Evolutionary conservation across 768 basidiomycete species (phyloP).

Genomic region (Amanita pallidorosea): DNA sequence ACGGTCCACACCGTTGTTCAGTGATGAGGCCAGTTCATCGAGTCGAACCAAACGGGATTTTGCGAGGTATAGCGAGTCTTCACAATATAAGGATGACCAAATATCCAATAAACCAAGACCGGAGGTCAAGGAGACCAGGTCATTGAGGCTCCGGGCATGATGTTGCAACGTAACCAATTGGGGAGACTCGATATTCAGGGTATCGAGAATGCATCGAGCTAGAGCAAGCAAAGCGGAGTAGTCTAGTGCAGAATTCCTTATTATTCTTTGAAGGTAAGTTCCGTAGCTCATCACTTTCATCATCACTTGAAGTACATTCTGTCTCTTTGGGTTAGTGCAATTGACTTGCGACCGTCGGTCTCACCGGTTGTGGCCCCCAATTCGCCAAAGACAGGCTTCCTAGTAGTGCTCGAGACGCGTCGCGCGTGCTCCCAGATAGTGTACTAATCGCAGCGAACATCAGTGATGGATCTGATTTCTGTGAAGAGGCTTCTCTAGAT

Average conservation of each 20-base stretch:
- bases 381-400: neutral
- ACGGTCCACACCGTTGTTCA: conserved; percentile 7
- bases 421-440: neutral
- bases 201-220: conserved; percentile 38
- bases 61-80: neutral
- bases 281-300: conserved; percentile 22
- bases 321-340: neutral
- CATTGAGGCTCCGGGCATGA: conserved; percentile 29
- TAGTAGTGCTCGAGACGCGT: neutral
- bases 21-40: conserved; percentile 12
- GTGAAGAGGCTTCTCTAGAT: neutral
- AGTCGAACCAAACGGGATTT: conserved; percentile 9
- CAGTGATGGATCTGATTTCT: neutral
- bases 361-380: neutral
- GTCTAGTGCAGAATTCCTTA: conserved; percentile 34
- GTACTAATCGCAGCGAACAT: neutral
- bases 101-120: conserved; percentile 66
- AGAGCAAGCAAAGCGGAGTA: conserved; percentile 58
- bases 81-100: conserved; percentile 34
- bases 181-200: conserved; percentile 23
- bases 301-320: neutral
- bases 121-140: conserved; percentile 45
- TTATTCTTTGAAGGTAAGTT: conserved; percentile 32
- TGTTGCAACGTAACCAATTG: conserved; percentile 21
- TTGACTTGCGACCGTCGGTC: neutral